phyloP scores from a whole-genome alignment of 441 rosid genomes.

The Geranium incanum region DNA sequence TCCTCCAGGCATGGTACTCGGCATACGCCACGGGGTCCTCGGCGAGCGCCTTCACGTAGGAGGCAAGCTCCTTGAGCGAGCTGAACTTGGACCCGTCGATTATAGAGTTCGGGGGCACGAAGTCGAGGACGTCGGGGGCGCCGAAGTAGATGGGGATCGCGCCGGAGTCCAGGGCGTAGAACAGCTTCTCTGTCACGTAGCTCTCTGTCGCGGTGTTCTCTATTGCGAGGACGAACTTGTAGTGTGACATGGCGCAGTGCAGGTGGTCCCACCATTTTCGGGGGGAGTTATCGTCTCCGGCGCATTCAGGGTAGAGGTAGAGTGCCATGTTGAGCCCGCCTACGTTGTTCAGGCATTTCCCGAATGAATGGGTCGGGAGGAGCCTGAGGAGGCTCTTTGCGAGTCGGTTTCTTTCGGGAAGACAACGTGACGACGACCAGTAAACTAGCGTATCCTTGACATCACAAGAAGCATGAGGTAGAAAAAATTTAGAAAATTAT shows the following conservation, averaged over 20 bases:
- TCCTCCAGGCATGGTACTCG: conserved; percentile 80
- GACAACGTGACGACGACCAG: conserved; percentile 93
- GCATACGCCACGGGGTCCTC: conserved; percentile 66
- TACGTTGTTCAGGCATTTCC: conserved; percentile 84
- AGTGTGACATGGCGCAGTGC: conserved; percentile 85
- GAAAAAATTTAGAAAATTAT: background rate
- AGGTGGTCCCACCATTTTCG: conserved; percentile 88
- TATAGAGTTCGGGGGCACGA: conserved; percentile 69
- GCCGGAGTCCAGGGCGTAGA: conserved; percentile 70
- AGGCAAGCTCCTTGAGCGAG: conserved; percentile 52
- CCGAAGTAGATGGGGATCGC: conserved; percentile 78
- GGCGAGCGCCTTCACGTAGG: conserved; percentile 46
- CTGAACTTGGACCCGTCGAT: conserved; percentile 59
- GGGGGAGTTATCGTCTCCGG: conserved; percentile 29
- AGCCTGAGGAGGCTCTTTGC: conserved; percentile 56
- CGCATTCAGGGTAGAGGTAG: conserved; percentile 65
- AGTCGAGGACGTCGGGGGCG: conserved; percentile 66
- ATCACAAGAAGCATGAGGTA: background rate
- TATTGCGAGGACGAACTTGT: conserved; percentile 83
- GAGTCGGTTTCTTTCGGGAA: conserved; percentile 51
- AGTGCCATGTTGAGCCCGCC: conserved; percentile 62
- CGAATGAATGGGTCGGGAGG: conserved; percentile 74
- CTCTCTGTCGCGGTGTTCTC: conserved; percentile 78
- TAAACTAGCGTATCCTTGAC: conserved; percentile 61
- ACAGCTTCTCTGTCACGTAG: conserved; percentile 81